A percentile compares a stretch with the other conserved stretches of the same genome.
phyloP scores from a whole-genome alignment of 2,329 filamentous ascomycete species.

The Diaporthe sp. region DNA sequence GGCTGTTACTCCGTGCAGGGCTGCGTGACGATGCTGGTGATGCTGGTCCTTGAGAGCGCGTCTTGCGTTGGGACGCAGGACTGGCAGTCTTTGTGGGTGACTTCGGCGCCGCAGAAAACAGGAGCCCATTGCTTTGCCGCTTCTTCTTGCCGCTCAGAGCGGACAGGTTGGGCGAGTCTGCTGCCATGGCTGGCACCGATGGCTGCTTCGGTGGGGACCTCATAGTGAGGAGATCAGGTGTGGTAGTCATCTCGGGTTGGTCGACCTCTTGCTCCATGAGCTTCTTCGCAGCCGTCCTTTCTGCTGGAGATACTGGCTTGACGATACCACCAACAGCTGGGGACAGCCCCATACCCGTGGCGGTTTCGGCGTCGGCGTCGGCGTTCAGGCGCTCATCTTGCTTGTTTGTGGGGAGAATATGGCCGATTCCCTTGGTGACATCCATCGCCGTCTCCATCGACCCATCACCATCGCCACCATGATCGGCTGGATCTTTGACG shows the following conservation, averaged over 20 bases:
- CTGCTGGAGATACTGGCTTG: slow-evolving; percentile 52
- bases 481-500: slow-evolving; percentile 43
- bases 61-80: slow-evolving; percentile 29
- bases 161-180: slow-evolving; percentile 68
- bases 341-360: slow-evolving; percentile 77
- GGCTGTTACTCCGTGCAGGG: slow-evolving; percentile 29
- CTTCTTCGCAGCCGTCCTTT: slow-evolving; percentile 63
- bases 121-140: slow-evolving; percentile 61
- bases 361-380: slow-evolving; percentile 49
- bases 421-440: slow-evolving; percentile 70
- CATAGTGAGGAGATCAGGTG: slow-evolving; percentile 53
- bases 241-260: slow-evolving; percentile 59
- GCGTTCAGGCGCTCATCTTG: slow-evolving; percentile 42
- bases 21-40: slow-evolving; percentile 38
- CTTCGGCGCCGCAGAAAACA: slow-evolving; percentile 56
- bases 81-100: slow-evolving; percentile 40
- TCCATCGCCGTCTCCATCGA: slow-evolving; percentile 68
- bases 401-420: slow-evolving; percentile 58
- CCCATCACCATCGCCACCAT: slow-evolving; percentile 49
- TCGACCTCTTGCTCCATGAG: slow-evolving; percentile 71
- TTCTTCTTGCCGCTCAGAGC: slow-evolving; percentile 63
- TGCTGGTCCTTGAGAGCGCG: slow-evolving; percentile 36
- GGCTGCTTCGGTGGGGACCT: slow-evolving; percentile 52
- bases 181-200: slow-evolving; percentile 46
- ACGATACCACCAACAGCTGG: slow-evolving; percentile 74